Conservation (phyloP, 768 basidiomycete genomes). For the Asterophora lycoperdoides region DNA sequence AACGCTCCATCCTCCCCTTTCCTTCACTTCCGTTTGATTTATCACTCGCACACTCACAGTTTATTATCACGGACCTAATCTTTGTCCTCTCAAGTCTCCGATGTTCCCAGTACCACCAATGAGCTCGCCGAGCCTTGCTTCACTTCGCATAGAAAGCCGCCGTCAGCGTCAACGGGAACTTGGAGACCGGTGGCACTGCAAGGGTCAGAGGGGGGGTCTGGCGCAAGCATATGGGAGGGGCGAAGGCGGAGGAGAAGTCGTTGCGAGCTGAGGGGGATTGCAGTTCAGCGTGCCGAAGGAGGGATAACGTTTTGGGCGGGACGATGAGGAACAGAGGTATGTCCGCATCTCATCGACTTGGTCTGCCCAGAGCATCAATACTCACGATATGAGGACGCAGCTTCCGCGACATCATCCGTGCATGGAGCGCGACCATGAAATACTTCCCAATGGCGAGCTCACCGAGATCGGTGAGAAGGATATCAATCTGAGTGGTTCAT, state of each 20-base stretch:
- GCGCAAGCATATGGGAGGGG: constrained; percentile 8
- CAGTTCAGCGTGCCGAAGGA: constrained; percentile 44
- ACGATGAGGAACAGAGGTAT: constrained; percentile 53
- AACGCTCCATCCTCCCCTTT: constrained; percentile 11
- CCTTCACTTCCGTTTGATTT: too few relatives aligned
- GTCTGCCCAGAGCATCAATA: too few relatives aligned
- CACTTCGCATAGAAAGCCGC: constrained; percentile 34
- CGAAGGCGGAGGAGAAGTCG: constrained; percentile 36
- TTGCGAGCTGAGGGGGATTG: constrained; percentile 47
- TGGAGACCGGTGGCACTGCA: constrained; percentile 43
- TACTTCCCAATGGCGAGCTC: constrained; percentile 63
- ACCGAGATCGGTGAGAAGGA: constrained; percentile 80
- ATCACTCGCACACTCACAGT: constrained; percentile 27
- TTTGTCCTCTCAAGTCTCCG: constrained; percentile 45
- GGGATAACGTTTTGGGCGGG: constrained; percentile 77
- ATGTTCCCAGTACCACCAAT: too few relatives aligned
- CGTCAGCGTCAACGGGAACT: constrained; percentile 45
- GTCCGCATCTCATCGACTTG: neutral
- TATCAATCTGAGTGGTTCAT: constrained; percentile 55
- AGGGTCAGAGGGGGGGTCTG: constrained; percentile 8
- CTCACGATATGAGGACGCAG: constrained; percentile 23
- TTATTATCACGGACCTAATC: constrained; percentile 51
- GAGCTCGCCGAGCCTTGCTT: constrained; percentile 48
- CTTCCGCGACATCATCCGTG: constrained; percentile 52
- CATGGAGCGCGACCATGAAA: constrained; percentile 67